Percentiles rank a stretch among this genome's conserved stretches.
phyloP scores from a whole-genome alignment of 2,329 filamentous ascomycete genomes.

The Aspergillus uvarum region DNA sequence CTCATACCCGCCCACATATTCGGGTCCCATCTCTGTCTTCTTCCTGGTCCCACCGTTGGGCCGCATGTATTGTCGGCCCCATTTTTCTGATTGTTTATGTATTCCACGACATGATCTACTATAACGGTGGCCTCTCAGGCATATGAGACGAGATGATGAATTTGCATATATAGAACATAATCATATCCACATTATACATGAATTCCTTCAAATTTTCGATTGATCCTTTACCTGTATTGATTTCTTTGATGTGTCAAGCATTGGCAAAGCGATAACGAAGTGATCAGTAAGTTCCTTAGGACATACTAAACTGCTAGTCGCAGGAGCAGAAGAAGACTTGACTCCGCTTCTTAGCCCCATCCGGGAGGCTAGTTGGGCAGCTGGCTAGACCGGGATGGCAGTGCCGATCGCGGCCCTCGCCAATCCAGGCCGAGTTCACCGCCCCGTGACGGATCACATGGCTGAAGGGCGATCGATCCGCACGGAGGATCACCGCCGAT shows the following conservation, averaged over 20 bases:
- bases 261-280: neutral
- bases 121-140: neutral
- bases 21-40: neutral
- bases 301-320: too few relatives aligned
- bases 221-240: neutral
- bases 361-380: neutral
- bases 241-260: neutral
- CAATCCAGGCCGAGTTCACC: constrained; percentile 1
- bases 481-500: constrained; percentile 7
- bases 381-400: constrained; percentile 6
- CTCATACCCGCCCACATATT: constrained; percentile 9
- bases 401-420: constrained; percentile 4
- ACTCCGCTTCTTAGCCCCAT: neutral
- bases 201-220: neutral
- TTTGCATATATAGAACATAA: constrained; percentile 6
- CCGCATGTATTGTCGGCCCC: neutral
- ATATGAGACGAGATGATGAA: constrained; percentile 1
- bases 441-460: constrained; percentile 9
- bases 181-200: neutral
- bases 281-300: neutral
- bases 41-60: constrained; percentile 13
- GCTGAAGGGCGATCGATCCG: constrained; percentile 3
- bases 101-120: neutral
- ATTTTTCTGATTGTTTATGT: neutral
- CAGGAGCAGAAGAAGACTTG: neutral